Conservation (phyloP, 306 rosid genomes). For the Casuarina cunninghamiana region DNA sequence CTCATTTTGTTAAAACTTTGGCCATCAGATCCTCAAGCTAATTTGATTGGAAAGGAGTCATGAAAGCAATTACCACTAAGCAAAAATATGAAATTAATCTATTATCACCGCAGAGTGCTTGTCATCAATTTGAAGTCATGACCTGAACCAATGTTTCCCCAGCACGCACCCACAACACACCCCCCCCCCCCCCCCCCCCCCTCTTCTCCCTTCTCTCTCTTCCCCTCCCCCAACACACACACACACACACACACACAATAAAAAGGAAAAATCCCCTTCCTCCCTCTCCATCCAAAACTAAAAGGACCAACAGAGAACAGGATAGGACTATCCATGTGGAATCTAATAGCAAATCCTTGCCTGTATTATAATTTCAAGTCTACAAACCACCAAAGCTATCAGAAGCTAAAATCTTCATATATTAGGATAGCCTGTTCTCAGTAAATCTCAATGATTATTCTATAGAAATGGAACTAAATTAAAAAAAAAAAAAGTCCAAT, state of each 20-base stretch:
- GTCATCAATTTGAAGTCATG: not conserved
- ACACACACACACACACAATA: too few relatives aligned
- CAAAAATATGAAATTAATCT: not conserved
- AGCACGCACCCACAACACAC: too few relatives aligned
- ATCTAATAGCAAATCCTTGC: not conserved
- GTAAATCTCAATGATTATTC: not conserved
- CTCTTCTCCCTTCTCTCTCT: too few relatives aligned
- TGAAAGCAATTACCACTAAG: not conserved
- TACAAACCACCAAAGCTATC: slow-evolving; percentile 3
- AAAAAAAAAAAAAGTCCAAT: not conserved
- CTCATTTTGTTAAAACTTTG: slow-evolving; percentile 3
- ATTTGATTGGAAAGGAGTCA: not conserved
- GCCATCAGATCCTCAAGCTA: not conserved
- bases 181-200: too few relatives aligned
- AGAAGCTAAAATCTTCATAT: not conserved
- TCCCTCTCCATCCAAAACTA: not conserved
- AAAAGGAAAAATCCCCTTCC: too few relatives aligned
- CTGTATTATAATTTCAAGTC: not conserved
- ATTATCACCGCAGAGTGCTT: not conserved
- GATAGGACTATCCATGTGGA: not conserved
- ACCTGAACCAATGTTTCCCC: not conserved
- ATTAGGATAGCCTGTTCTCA: not conserved
- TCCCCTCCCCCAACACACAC: too few relatives aligned
- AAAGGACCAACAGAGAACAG: not conserved
- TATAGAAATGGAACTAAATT: not conserved